These are phyloP conservation scores for Ustilago shanxiensis DNA, from an alignment of 1,284 basidiomycete species.

Conservation along the genomic window DNA sequence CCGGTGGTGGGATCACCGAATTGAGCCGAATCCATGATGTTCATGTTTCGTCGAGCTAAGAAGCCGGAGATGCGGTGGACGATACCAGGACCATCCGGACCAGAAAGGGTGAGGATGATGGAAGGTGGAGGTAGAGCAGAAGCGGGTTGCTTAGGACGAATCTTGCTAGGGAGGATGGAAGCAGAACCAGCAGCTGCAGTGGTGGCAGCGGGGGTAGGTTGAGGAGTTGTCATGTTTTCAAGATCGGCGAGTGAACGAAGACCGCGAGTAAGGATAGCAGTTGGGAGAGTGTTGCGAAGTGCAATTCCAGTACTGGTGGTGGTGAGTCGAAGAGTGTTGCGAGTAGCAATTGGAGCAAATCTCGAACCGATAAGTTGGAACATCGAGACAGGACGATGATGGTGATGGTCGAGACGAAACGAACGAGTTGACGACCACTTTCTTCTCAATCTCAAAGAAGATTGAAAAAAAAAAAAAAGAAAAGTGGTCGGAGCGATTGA, in stretches of 20 bases:
- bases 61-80: conserved; percentile 63
- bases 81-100: conserved; percentile 66
- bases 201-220: conserved; percentile 49
- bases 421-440: too few species aligned
- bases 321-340: background rate
- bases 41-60: conserved; percentile 60
- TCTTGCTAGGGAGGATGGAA: conserved; percentile 43
- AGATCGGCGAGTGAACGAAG: conserved; percentile 59
- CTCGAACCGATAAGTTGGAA: conserved; percentile 46
- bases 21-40: conserved; percentile 68
- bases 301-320: conserved; percentile 4
- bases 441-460: too few species aligned
- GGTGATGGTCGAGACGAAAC: background rate
- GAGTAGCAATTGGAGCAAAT: conserved; percentile 16
- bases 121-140: conserved; percentile 70
- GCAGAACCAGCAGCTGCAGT: conserved; percentile 13
- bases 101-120: conserved; percentile 67
- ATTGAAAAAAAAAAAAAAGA: too few species aligned
- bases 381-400: conserved; percentile 17
- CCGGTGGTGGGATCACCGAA: conserved; percentile 63
- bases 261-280: conserved; percentile 17
- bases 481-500: too few species aligned
- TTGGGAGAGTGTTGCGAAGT: background rate
- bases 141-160: conserved; percentile 64
- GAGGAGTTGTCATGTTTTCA: conserved; percentile 45